These are phyloP conservation scores for Phanerochaete sordida DNA, from an alignment of 768 basidiomycete species.

Conservation along the genomic window DNA sequence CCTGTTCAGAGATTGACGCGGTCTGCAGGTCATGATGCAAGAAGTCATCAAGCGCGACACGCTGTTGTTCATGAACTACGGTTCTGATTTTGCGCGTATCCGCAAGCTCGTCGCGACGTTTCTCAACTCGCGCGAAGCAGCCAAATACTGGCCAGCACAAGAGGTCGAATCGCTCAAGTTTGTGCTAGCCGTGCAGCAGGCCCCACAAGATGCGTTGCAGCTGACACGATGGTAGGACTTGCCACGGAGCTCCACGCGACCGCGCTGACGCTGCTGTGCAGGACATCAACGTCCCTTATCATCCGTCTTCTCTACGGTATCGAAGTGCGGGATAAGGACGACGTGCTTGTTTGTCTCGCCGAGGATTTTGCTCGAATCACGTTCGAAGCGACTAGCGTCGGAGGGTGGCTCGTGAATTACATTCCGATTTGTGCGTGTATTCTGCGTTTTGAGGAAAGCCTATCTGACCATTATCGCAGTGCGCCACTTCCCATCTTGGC, in stretches of 20 bases:
- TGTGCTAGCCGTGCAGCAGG: not conserved
- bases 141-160: not conserved
- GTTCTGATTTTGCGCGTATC: no score
- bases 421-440: conserved; percentile 28
- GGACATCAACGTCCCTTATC: not conserved
- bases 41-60: no score
- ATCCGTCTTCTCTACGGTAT: conserved; percentile 10
- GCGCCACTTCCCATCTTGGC: no score
- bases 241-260: not conserved
- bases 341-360: conserved; percentile 17
- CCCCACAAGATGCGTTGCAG: not conserved
- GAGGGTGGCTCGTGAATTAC: conserved; percentile 30
- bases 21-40: no score
- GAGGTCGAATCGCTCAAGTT: not conserved
- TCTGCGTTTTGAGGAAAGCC: no score
- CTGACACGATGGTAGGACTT: not conserved
- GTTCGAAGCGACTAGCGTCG: conserved; percentile 22
- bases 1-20: no score
- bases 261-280: not conserved
- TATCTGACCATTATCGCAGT: no score
- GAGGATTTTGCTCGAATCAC: conserved; percentile 17
- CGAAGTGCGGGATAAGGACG: not conserved
- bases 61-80: no score
- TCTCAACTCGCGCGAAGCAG: not conserved
- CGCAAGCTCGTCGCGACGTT: not conserved